Conservation (phyloP, 345 rosid species). For the Hypericum androsaemum region DNA sequence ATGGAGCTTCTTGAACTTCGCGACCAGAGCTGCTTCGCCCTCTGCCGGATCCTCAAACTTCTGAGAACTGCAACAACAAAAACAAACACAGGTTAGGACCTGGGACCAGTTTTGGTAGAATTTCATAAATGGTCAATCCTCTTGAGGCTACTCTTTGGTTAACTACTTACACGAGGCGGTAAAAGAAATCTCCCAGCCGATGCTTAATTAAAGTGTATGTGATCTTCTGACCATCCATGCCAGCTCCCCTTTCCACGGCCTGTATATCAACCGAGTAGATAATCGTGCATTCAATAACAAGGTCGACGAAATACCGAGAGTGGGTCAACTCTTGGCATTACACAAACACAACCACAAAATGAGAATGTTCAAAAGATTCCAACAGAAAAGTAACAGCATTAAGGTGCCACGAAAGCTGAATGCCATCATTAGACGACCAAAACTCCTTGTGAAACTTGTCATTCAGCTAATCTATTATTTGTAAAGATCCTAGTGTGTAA, state of each 20-base stretch:
- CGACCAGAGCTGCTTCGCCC: slow-evolving; percentile 83
- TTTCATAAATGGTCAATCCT: background rate
- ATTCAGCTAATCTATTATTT: no score
- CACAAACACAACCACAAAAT: background rate
- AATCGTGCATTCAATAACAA: background rate
- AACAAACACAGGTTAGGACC: background rate
- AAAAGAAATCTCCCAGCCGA: slow-evolving; percentile 94
- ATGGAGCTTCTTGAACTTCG: slow-evolving; percentile 67
- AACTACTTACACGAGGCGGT: slow-evolving; percentile 82
- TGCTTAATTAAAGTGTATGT: slow-evolving; percentile 85
- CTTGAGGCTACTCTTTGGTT: background rate
- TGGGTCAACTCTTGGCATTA: no score
- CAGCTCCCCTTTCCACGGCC: slow-evolving; percentile 97
- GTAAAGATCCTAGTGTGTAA: no score
- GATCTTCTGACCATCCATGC: slow-evolving; percentile 99
- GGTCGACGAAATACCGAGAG: background rate
- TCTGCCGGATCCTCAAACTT: slow-evolving; percentile 98
- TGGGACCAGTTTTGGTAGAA: background rate
- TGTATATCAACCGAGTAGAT: slow-evolving; percentile 18
- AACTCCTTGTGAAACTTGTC: no score
- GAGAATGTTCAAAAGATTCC: background rate
- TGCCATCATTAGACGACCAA: no score
- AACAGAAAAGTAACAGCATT: background rate
- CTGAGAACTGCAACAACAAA: slow-evolving; percentile 56
- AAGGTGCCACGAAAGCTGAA: no score